Evolutionary conservation across 306 rosid genomes (phyloP), one percentile per base, ranked within the genome.

Genomic region (Cicer cuneatum): DNA sequence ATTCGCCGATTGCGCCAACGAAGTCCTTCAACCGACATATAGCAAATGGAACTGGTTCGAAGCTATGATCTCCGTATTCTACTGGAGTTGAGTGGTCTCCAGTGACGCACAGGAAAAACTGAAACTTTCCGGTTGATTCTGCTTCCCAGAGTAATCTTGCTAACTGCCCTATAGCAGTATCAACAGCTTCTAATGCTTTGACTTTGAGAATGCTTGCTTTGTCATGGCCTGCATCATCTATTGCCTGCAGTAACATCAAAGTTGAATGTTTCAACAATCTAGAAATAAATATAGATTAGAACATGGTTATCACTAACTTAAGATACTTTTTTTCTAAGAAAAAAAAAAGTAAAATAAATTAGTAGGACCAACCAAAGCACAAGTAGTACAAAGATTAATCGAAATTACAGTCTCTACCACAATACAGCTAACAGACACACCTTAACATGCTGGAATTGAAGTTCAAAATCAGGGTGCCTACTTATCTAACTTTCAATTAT

Each of bases 11-110:
- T 5, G 81, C 89, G 4, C 84, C 85, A 43, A 90, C 87, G 8
- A 90, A 91, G 85, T 94, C 90, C 79, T 86, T 90, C 85, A 94
- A 82, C 63, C 78, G 69, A 35, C 99, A 94, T 1, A 92, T 67
- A 3, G 97, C 46, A 41, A 94, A 92, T 13, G 99, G 97, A 56
- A 94, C 96, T 0, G 99, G 86, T 84, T 94, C 99, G 41, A 88
- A 94, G 89, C 99, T 94, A 75, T 94, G 99, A 83, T 94, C 99
- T 63, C 99, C 99, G 66, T 94, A 94, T 76, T 94, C 99, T 59
- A 94, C 97, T 35, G 99, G 99, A 29, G 97, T 94, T 12, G 96
- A 94, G 80, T 94, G 97, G 74, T 94, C 96, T 51, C 96, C 97
- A 1, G 99, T 92, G 77, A 92, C 89, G 33, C 97, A 92, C 2